Evolutionary conservation across 805 yeast species (phyloP), one percentile per base, ranked within the genome.

Genomic region (Candida yuanshanica): DNA sequence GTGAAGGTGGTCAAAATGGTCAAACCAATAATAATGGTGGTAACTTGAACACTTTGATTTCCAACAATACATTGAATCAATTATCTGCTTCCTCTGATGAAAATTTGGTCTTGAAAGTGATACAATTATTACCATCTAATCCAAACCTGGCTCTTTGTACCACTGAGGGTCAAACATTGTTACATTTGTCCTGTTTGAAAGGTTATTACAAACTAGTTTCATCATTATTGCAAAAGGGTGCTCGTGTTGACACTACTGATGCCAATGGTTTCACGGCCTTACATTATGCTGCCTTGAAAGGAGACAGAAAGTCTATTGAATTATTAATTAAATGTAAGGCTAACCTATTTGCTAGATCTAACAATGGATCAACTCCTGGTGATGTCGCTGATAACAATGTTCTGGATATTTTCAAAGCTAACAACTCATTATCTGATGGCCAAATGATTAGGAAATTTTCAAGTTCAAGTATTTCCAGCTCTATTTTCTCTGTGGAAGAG

Each of bases 101-200:
- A 50, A 55, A 52, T 20, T 48, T 68, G 26, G 51, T 74, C 8
- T 56, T 69, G 22, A 63, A 64, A 42, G 72, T 88, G 48, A 75
- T 87, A 23, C 82, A 81, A 46, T 47, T 86, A 76, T 37, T 86
- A 73, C 63, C 81, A 78, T 51, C 82, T 72, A 53, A 75, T 68
- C 86, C 91, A 17, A 86, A 88, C 56, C 77, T 93, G 79, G 88
- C 87, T 21, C 70, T 89, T 49, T 79, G 89, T 52, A 93, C 90
- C 44, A 48, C 64, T 22, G 86, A 86, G 56, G 95, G 96, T 13
- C 96, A 93, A 59, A 81, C 95, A 0, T 69, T 93, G 70, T 65
- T 93, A 38, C 99, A 93, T 62, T 69, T 93, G 46, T 89, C 98
- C 2, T 74, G 89, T 10, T 59, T 85, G 44, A 79, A 82, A 55